Evolutionary conservation across 179 eudicot species (phyloP).

Genomic region (Beta corolliflora): DNA sequence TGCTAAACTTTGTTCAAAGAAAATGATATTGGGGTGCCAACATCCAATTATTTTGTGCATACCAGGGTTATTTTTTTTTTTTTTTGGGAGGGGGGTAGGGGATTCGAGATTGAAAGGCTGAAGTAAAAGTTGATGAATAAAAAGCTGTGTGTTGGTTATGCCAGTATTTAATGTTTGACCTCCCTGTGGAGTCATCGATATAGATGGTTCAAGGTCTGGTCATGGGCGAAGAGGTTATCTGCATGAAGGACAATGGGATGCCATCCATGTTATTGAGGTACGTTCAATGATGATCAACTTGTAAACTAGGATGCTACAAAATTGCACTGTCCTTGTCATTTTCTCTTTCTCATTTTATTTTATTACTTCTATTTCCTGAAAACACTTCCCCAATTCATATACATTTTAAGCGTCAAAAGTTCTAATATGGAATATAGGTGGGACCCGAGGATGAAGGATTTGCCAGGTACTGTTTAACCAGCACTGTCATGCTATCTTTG

Average conservation of each 20-base stretch:
- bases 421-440: constrained; percentile 45
- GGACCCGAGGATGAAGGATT: constrained; percentile 80
- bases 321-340: background rate
- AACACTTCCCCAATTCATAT: background rate
- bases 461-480: constrained; percentile 89
- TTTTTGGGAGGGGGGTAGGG: no score
- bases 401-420: background rate
- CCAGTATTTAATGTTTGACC: constrained; percentile 6
- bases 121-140: background rate
- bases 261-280: constrained; percentile 97
- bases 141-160: background rate
- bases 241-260: constrained; percentile 97
- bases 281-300: constrained; percentile 7
- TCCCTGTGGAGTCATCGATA: constrained; percentile 21
- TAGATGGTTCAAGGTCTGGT: constrained; percentile 82
- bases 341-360: background rate
- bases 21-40: no score
- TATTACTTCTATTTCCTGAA: background rate
- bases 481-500: constrained; percentile 95
- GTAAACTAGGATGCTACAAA: background rate
- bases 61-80: no score
- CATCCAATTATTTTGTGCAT: no score
- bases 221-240: constrained; percentile 92
- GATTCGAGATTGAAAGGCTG: no score
- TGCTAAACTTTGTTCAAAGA: background rate